Base-by-base conservation (phyloP, 768 basidiomycete species). In the Phlebiopsis flavidoalba region DNA sequence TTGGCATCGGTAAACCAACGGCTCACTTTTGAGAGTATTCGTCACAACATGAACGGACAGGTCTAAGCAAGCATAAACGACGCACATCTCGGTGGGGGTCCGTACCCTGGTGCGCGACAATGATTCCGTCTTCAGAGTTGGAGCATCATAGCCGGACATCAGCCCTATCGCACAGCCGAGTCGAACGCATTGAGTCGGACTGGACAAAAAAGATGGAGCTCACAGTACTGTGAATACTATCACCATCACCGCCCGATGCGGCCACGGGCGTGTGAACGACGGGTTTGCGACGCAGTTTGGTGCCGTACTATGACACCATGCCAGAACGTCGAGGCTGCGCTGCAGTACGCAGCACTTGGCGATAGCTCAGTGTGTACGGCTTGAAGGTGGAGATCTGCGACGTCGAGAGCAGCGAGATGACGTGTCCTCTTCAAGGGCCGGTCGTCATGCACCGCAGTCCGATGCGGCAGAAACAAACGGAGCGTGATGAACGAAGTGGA, bases 111-210 rank as follows among this genome's bases (percentile, higher is more conserved):
- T 78, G 74, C 0, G 69, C 65, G 6, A 76, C 76, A 40, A 77
- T 69, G 26, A 76, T 70, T n/a, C n/a, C 0, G 69, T 73, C 11
- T 68, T 58, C n/a, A 77, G 66, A 4, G 63, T 71, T 0, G 80
- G 75, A n/a, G n/a, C n/a, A 56, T 78, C 78, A 63, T 74, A 84
- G 19, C 82, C 82, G 36, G n/a, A 83, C 82, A 60, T 70, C n/a
- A n/a, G 82, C 81, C 81, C 82, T 82, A 45, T n/a, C 17, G 8
- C 26, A 6, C 26, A 31, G 26, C 26, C 8, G 37, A 48, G n/a
- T 46, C 40, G 11, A 26, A n/a, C 0, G 31, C 10, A 35, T 36
- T 12, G 37, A 11, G 26, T 1, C 36, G 50, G 47, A n/a, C n/a
- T n/a, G n/a, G 40, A 3, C 21, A 2, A 12, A 52, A 19, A 35